Percentiles rank a stretch among this genome's conserved stretches.
Evolutionary conservation across 2,329 filamentous ascomycete species (phyloP).

Genomic region (Diaporthe sp.): DNA sequence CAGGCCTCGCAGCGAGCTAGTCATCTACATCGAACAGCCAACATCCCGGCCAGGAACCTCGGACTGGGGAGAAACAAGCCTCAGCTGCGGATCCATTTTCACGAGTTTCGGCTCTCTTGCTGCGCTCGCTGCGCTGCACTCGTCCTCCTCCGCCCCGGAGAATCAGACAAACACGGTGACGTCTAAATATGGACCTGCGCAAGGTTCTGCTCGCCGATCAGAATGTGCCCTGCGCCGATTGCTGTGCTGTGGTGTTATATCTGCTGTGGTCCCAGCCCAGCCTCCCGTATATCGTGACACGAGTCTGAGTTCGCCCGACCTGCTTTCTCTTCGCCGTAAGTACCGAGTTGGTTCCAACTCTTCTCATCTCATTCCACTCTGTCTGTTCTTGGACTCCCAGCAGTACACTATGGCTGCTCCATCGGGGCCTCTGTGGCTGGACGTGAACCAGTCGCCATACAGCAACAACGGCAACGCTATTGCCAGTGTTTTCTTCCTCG

Average conservation of each 20-base stretch:
- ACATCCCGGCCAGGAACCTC: constrained; percentile 10
- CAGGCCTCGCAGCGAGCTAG: constrained; percentile 29
- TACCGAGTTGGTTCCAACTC: constrained; percentile 12
- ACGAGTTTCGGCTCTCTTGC: constrained; percentile 21
- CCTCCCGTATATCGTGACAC: constrained; percentile 22
- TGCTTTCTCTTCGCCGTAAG: constrained; percentile 11
- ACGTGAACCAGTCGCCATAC: constrained; percentile 40
- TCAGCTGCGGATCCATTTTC: constrained; percentile 34
- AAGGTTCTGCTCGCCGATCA: constrained; percentile 38
- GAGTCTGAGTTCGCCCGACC: constrained; percentile 29
- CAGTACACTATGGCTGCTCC: constrained; percentile 34
- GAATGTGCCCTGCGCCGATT: constrained; percentile 37
- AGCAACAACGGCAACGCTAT: constrained; percentile 29
- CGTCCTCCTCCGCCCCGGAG: constrained; percentile 16
- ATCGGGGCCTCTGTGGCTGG: constrained; percentile 28
- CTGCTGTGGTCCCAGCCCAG: constrained; percentile 26
- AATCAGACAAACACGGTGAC: constrained; percentile 31
- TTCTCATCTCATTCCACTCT: background rate
- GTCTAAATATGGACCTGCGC: constrained; percentile 39
- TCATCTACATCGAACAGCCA: constrained; percentile 25
- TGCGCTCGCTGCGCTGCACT: constrained; percentile 19
- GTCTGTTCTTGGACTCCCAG: background rate
- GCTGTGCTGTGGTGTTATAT: constrained; percentile 23
- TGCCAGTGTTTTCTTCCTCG: constrained; percentile 37
- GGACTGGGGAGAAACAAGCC: constrained; percentile 31